phyloP scores from a whole-genome alignment of 2,329 filamentous ascomycete genomes.

The Fusarium sp. region DNA sequence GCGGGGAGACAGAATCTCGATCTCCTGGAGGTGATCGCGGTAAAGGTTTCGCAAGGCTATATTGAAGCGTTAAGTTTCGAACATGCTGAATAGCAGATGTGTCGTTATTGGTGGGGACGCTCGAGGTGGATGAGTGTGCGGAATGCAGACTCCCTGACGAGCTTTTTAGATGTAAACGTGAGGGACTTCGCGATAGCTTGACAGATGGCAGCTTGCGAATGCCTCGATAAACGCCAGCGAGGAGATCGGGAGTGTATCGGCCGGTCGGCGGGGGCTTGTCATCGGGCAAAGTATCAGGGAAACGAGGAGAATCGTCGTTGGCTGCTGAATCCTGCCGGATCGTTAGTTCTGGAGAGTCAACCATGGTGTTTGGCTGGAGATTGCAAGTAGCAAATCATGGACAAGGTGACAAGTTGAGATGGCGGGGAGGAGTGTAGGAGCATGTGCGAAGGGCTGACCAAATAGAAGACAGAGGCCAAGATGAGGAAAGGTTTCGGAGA shows the following conservation, averaged over 20 bases:
- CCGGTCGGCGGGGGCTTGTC: slow-evolving; percentile 48
- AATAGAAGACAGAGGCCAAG: slow-evolving; percentile 34
- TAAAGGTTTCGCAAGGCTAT: slow-evolving; percentile 68
- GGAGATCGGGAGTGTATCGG: slow-evolving; percentile 57
- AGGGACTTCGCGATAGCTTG: slow-evolving; percentile 58
- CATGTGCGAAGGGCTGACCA: slow-evolving; percentile 32
- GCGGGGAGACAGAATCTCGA: slow-evolving; percentile 43
- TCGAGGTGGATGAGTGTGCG: slow-evolving; percentile 33
- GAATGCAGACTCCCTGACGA: slow-evolving; percentile 35
- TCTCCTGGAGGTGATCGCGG: slow-evolving; percentile 60
- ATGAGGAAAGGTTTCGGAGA: slow-evolving; percentile 37
- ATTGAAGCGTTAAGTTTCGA: slow-evolving; percentile 64
- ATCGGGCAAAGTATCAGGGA: slow-evolving; percentile 60
- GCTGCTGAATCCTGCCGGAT: slow-evolving; percentile 45
- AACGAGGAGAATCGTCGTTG: slow-evolving; percentile 51
- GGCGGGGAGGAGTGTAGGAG: slow-evolving; percentile 18
- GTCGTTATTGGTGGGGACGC: slow-evolving; percentile 31
- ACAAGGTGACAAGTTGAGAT: slow-evolving; percentile 19
- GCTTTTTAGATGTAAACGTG: slow-evolving; percentile 54
- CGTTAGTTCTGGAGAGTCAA: slow-evolving; percentile 48
- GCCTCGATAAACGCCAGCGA: slow-evolving; percentile 64
- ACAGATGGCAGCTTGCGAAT: slow-evolving; percentile 60
- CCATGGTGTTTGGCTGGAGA: slow-evolving; percentile 40
- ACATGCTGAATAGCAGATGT: slow-evolving; percentile 58
- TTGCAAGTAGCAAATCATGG: slow-evolving; percentile 30